Conservation (phyloP, 306 rosid species). For the Glycine soja region DNA sequence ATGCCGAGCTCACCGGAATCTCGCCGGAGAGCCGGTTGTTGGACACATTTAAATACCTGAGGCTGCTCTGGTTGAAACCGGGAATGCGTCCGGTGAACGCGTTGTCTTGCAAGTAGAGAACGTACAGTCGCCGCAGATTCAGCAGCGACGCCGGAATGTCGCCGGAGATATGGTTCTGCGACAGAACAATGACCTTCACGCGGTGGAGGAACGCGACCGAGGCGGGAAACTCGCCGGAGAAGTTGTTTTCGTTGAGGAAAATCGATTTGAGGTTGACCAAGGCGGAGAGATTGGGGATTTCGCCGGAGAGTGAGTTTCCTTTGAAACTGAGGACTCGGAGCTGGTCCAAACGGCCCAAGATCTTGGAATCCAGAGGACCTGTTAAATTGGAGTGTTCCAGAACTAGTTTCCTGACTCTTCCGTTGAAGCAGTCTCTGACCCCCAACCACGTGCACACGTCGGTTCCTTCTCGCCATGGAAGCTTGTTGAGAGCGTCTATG, state of each 20-base stretch:
- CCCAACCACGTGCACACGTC: slow-evolving; percentile 81
- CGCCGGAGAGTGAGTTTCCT: slow-evolving; percentile 76
- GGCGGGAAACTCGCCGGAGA: slow-evolving; percentile 80
- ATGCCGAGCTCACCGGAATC: slow-evolving; percentile 69
- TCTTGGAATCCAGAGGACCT: slow-evolving; percentile 61
- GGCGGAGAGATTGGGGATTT: slow-evolving; percentile 74
- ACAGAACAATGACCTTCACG: slow-evolving; percentile 67
- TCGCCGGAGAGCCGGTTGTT: slow-evolving; percentile 79
- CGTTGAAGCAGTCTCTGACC: slow-evolving; percentile 72
- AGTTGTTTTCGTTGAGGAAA: slow-evolving; percentile 70
- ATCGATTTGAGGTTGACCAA: slow-evolving; percentile 82
- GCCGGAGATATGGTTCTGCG: slow-evolving; percentile 75
- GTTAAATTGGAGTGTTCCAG: slow-evolving; percentile 74
- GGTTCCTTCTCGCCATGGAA: slow-evolving; percentile 69
- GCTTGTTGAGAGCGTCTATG: slow-evolving; percentile 60
- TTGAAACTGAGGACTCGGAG: slow-evolving; percentile 92
- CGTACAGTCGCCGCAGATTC: slow-evolving; percentile 71
- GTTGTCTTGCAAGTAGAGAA: slow-evolving; percentile 72
- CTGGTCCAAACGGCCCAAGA: slow-evolving; percentile 77
- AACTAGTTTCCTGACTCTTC: slow-evolving; percentile 82
- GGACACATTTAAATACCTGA: slow-evolving; percentile 80
- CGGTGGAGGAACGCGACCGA: slow-evolving; percentile 81
- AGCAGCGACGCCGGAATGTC: slow-evolving; percentile 64
- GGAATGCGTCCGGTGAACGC: slow-evolving; percentile 71
- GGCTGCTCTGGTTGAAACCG: slow-evolving; percentile 76